Conservation (phyloP, 345 rosid genomes). For the Heritiera littoralis region DNA sequence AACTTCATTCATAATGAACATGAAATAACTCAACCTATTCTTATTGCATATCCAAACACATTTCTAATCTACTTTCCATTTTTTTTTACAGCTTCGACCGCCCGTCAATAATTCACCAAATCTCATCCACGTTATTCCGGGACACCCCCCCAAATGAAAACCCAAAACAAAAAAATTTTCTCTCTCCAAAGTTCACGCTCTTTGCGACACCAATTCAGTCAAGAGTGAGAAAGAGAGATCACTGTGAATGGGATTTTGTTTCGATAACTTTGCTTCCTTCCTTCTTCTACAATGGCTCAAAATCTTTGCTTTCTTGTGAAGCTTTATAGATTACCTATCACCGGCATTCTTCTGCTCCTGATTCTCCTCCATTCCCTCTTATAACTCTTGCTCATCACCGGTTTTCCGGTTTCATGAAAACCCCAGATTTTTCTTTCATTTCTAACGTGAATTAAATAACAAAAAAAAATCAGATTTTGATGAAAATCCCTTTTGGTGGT, state of each 20-base stretch:
- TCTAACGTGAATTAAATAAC: background rate
- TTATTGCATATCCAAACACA: too few species aligned
- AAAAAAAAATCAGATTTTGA: background rate
- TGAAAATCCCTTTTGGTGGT: background rate
- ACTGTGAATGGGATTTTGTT: constrained; percentile 28
- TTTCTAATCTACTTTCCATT: background rate
- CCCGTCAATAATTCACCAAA: too few species aligned
- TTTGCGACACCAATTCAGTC: background rate
- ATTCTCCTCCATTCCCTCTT: constrained; percentile 84
- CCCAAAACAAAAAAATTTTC: background rate
- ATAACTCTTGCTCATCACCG: constrained; percentile 41
- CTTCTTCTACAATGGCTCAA: constrained; percentile 28
- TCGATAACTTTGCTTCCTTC: background rate
- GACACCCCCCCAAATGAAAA: background rate
- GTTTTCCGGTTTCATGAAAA: constrained; percentile 11
- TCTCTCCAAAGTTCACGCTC: background rate
- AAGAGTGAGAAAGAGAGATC: background rate
- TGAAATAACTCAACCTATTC: too few species aligned
- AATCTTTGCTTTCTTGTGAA: constrained; percentile 35
- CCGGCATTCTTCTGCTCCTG: constrained; percentile 45
- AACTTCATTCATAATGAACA: too few species aligned
- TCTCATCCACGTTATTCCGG: background rate
- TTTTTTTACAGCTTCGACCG: too few species aligned
- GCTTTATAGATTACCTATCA: constrained; percentile 53
- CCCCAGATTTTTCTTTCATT: background rate